These are phyloP conservation scores for Ambrosiella beaveri DNA, from an alignment of 2,329 filamentous ascomycete species.

Conservation along the genomic window DNA sequence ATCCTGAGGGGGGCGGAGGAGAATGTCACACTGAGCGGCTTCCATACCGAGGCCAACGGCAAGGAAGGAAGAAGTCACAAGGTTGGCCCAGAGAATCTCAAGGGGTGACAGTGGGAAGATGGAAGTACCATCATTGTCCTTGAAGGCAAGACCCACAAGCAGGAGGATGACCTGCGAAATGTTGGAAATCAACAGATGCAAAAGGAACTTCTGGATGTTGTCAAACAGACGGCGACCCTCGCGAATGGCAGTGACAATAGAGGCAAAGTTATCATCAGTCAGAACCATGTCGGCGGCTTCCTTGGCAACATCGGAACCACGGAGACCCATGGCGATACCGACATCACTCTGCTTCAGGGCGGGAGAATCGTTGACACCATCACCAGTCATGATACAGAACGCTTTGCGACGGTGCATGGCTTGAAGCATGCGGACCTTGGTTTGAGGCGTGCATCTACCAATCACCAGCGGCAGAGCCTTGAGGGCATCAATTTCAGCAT, in stretches of 20 bases:
- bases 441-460: constrained; percentile 51
- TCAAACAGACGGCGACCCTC: constrained; percentile 54
- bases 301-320: constrained; percentile 57
- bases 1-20: constrained; percentile 46
- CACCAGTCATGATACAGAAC: constrained; percentile 60
- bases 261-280: constrained; percentile 77
- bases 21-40: constrained; percentile 49
- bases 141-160: constrained; percentile 52
- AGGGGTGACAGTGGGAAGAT: constrained; percentile 56
- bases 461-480: constrained; percentile 47
- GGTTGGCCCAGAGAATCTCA: constrained; percentile 62
- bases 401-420: constrained; percentile 50
- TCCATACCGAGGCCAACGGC: constrained; percentile 59
- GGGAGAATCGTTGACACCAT: constrained; percentile 59
- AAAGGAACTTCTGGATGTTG: constrained; percentile 50
- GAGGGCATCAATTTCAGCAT: constrained; percentile 45
- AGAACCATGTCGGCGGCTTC: constrained; percentile 78
- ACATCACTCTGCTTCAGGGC: constrained; percentile 57
- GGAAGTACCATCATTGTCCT: constrained; percentile 38
- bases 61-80: constrained; percentile 53
- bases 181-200: constrained; percentile 53
- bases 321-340: constrained; percentile 57
- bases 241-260: constrained; percentile 54
- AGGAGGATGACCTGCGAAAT: constrained; percentile 53
- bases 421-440: constrained; percentile 61